phyloP scores from a whole-genome alignment of 2,329 filamentous ascomycete species.

The Fusarium camptoceras region DNA sequence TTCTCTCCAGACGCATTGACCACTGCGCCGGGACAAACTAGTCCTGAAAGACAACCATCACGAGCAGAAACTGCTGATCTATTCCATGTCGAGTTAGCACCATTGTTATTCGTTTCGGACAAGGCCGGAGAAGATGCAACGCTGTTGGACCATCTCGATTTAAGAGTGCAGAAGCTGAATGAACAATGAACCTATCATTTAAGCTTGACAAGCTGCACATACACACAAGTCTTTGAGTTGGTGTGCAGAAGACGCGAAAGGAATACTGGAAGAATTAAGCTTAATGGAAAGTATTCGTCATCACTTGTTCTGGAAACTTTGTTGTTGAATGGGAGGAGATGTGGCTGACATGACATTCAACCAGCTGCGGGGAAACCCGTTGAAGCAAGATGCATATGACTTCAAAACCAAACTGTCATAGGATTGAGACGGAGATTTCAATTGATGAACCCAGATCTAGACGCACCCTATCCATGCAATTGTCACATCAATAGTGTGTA shows the following conservation, averaged over 20 bases:
- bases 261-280: neutral
- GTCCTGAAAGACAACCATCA: neutral
- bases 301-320: neutral
- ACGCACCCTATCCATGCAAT: neutral
- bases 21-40: conserved; percentile 4
- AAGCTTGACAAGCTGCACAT: neutral
- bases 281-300: neutral
- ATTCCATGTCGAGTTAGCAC: neutral
- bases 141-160: neutral
- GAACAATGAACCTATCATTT: neutral
- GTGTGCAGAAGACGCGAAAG: neutral
- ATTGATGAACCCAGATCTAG: neutral
- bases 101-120: neutral
- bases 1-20: conserved; percentile 15
- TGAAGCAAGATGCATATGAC: neutral
- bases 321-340: neutral
- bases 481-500: neutral
- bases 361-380: neutral
- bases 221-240: neutral
- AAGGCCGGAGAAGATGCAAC: neutral
- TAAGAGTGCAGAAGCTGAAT: neutral
- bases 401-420: neutral
- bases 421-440: neutral
- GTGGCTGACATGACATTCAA: neutral
- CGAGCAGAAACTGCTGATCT: neutral